These are phyloP conservation scores for Vigna hirtella DNA, from an alignment of 306 rosid genomes.

Conservation along the genomic window DNA sequence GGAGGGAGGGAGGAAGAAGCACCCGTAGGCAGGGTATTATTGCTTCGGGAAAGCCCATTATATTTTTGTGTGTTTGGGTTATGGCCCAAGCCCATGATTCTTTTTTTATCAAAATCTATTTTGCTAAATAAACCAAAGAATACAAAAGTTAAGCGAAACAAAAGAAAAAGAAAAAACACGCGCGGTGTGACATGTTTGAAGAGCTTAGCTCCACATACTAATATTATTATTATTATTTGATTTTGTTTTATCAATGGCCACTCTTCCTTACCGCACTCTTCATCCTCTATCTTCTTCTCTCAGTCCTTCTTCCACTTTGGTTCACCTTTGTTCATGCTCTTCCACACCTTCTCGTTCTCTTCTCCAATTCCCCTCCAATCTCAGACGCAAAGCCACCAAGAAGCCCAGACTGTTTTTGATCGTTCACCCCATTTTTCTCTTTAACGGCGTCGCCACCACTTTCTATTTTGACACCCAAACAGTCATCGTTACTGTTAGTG, in stretches of 20 bases:
- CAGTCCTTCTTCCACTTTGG: constrained; percentile 41
- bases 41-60: too few relatives aligned
- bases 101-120: too few relatives aligned
- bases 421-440: constrained; percentile 67
- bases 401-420: constrained; percentile 53
- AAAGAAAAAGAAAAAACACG: neutral
- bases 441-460: constrained; percentile 55
- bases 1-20: too few relatives aligned
- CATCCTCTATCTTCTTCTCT: constrained; percentile 54
- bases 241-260: constrained; percentile 65
- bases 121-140: too few relatives aligned
- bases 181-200: constrained; percentile 1
- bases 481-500: constrained; percentile 77
- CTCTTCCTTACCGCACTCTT: constrained; percentile 56
- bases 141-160: too few relatives aligned
- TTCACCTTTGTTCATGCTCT: constrained; percentile 43
- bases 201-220: constrained; percentile 41
- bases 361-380: constrained; percentile 46
- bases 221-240: neutral
- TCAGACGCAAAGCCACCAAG: constrained; percentile 49
- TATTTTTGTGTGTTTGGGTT: neutral
- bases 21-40: too few relatives aligned
- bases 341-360: constrained; percentile 51
- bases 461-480: constrained; percentile 80
- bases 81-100: neutral